A percentile compares a stretch with the other conserved stretches of the same genome.
Conservation (phyloP, 768 basidiomycete species). For the Tulasnella sp. region DNA sequence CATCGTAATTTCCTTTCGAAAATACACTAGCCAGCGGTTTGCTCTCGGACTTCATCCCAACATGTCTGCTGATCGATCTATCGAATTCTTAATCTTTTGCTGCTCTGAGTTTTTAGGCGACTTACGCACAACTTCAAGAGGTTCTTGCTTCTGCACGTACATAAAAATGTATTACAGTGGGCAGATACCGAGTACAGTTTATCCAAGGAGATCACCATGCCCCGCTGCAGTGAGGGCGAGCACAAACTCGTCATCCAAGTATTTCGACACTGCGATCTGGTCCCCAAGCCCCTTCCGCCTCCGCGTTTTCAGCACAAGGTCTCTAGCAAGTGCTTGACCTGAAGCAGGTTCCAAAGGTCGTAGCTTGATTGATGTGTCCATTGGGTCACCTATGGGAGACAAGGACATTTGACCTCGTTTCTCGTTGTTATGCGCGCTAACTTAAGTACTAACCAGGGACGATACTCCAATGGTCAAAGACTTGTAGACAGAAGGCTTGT, state of each 20-base stretch:
- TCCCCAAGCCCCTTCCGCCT: slow-evolving; percentile 94
- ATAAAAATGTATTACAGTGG: neutral
- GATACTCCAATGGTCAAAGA: slow-evolving; percentile 98
- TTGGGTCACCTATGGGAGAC: slow-evolving; percentile 69
- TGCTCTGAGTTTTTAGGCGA: too few relatives aligned
- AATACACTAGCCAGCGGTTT: too few relatives aligned
- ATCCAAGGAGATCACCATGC: slow-evolving; percentile 83
- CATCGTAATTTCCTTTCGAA: too few relatives aligned
- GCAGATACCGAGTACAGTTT: slow-evolving; percentile 3
- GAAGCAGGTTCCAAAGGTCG: slow-evolving; percentile 95
- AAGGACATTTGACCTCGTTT: neutral
- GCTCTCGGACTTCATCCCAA: too few relatives aligned
- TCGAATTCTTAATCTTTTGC: too few relatives aligned
- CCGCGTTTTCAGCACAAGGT: slow-evolving; percentile 92
- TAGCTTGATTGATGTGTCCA: slow-evolving; percentile 92
- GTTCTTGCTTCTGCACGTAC: too few relatives aligned
- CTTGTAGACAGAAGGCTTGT: slow-evolving; percentile 95
- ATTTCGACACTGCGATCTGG: slow-evolving; percentile 94
- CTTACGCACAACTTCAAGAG: too few relatives aligned
- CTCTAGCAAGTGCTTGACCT: slow-evolving; percentile 86
- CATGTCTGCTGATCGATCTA: too few relatives aligned
- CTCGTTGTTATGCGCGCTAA: too few relatives aligned
- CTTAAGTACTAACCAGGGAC: slow-evolving; percentile 64
- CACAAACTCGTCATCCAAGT: slow-evolving; percentile 94
- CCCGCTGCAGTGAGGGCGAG: slow-evolving; percentile 90